Base-by-base conservation (phyloP, 805 yeast species). In the Kuraishia cidri region DNA sequence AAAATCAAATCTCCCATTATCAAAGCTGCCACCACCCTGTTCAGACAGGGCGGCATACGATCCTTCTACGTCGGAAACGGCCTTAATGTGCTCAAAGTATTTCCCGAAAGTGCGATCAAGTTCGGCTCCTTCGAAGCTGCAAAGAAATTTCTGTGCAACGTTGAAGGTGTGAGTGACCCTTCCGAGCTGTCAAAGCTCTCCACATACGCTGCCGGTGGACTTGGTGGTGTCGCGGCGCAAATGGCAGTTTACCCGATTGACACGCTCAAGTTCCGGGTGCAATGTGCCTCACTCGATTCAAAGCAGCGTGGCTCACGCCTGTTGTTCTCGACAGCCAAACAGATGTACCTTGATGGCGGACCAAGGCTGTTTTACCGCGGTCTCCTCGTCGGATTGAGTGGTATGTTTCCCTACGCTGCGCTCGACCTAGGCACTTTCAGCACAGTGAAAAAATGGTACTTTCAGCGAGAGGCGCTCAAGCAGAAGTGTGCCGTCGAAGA, bases 331-430 rank as follows among this genome's bases (percentile, higher is more conserved):
- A 87, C 96, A 0, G 87, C 94, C 2, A 73, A 64, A 41, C 75
- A 79, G 32, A 81, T 90, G 84, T 83, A 72, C 56, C 54, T 50
- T 36, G 84, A 79, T 40, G 95, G 95, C 26, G 97, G 97, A 0
- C 18, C 84, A 2, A 56, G 68, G 29, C 57, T 82, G 4, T 92
- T 87, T 47, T 92, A 92, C 52, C 61, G 97, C 41, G 98, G 98
- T 18, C 66, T 90, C 14, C 56, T 73, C 33, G 94, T 86, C 17
- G 98, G 98, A n/a, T 74, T 88, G 4, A 72, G 88, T 37, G 98
- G 98, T 30, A 90, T 92, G 43, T 92, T 92, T 61, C 98, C 98
- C 1, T 92, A 88, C 52, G 97, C 97, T 1, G 98, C 98, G 0
- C 63, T 92, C 20, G 98, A 92, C 55, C 62, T 92, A 33, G 98